These are phyloP conservation scores for Ogataea trehaloabstinens DNA, from an alignment of 805 yeast species.

Conservation along the genomic window DNA sequence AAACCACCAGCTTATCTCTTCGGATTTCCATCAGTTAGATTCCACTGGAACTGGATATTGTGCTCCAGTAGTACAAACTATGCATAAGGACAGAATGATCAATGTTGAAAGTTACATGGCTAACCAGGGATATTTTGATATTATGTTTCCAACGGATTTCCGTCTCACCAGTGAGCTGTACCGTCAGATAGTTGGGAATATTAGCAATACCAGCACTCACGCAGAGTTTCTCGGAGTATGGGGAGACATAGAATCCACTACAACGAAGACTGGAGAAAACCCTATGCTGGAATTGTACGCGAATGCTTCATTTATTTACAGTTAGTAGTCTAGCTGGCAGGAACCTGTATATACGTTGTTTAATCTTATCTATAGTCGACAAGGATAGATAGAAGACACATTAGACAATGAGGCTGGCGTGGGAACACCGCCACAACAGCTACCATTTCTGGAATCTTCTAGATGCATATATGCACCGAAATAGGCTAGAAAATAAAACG, in stretches of 20 bases:
- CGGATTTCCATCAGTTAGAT: conserved; percentile 64
- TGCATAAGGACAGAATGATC: conserved; percentile 63
- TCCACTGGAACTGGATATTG: conserved; percentile 54
- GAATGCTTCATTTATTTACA: conserved; percentile 67
- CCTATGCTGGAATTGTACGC: conserved; percentile 78
- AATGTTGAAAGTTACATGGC: conserved; percentile 74
- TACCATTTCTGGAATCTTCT: conserved; percentile 14
- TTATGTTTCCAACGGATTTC: conserved; percentile 84
- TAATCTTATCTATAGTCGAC: too few species aligned
- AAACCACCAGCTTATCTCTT: conserved; percentile 66
- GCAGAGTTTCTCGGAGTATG: conserved; percentile 62
- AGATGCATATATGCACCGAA: neutral
- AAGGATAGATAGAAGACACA: too few species aligned
- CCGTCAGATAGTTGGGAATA: conserved; percentile 58
- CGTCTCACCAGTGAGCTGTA: conserved; percentile 59
- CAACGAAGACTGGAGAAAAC: conserved; percentile 75
- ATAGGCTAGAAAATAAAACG: conserved; percentile 1
- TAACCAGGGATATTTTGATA: conserved; percentile 83
- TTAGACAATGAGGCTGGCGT: neutral
- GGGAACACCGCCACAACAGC: neutral
- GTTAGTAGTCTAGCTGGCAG: conserved; percentile 29
- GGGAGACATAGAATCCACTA: conserved; percentile 68
- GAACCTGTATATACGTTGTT: neutral
- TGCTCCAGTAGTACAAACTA: conserved; percentile 80
- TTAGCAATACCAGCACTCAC: conserved; percentile 55